Evolutionary conservation across 768 basidiomycete species (phyloP).

Genomic region (Antrodiella citrinella): DNA sequence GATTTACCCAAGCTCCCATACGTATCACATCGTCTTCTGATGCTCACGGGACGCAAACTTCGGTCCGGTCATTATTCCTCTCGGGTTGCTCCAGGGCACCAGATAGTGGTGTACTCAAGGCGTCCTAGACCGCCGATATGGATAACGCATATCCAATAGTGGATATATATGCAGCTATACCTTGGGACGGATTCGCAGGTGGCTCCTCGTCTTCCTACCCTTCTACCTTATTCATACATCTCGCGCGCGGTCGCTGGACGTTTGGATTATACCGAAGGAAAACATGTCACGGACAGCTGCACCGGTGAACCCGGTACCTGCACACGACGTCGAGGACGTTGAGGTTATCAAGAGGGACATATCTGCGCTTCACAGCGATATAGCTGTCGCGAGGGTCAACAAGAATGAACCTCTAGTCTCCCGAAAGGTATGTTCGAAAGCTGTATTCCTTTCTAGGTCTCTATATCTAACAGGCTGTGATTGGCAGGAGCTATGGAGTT

Average conservation of each 20-base stretch:
- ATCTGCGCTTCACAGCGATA: constrained; percentile 1
- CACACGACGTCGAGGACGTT: constrained; percentile 1
- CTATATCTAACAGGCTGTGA: background rate
- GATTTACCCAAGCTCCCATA: no score
- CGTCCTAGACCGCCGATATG: background rate
- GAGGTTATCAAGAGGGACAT: background rate
- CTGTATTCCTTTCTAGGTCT: background rate
- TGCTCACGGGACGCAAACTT: background rate
- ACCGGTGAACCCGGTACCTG: constrained; percentile 4
- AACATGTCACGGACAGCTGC: constrained; percentile 5
- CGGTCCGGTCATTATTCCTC: background rate
- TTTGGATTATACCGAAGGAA: no score
- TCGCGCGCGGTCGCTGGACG: background rate
- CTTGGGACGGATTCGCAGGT: background rate
- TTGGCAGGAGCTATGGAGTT: constrained; percentile 62
- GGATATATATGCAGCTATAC: background rate
- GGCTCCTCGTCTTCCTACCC: background rate
- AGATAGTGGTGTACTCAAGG: background rate
- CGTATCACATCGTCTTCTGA: no score
- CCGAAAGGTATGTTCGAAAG: constrained; percentile 25
- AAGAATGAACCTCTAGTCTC: constrained; percentile 62
- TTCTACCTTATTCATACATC: background rate
- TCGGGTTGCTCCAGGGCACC: background rate
- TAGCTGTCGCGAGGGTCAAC: background rate
- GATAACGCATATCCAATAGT: background rate